Evolutionary conservation across 768 basidiomycete genomes (phyloP).

Genomic region (Boletellus sp.): DNA sequence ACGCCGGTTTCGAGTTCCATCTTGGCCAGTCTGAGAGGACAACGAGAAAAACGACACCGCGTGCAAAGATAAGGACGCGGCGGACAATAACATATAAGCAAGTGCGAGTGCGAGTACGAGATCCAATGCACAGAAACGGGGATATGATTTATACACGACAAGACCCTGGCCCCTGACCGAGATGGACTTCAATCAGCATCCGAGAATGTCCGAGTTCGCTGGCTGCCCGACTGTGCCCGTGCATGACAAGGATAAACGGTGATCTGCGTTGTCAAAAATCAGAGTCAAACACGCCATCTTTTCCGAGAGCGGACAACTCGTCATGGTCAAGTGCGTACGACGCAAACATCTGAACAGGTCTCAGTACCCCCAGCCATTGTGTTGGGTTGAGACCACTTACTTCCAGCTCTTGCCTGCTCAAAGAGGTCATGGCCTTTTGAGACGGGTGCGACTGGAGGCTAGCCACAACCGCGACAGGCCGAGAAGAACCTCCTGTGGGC

Average conservation of each 20-base stretch:
- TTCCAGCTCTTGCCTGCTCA: slow-evolving; percentile 21
- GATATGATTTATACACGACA: background rate
- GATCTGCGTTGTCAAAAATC: slow-evolving; percentile 18
- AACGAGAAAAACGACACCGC: background rate
- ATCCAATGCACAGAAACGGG: background rate
- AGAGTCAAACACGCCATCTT: slow-evolving; percentile 27
- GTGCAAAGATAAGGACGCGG: background rate
- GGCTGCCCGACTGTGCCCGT: background rate
- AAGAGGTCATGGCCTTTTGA: background rate
- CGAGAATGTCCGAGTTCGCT: background rate
- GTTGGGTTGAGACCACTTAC: slow-evolving; percentile 8
- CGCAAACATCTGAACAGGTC: slow-evolving; percentile 27
- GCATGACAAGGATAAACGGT: too few species aligned
- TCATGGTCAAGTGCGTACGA: slow-evolving; percentile 37
- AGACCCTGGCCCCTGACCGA: background rate
- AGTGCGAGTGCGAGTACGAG: background rate
- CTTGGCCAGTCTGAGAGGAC: background rate
- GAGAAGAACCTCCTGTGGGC: background rate
- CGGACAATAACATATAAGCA: slow-evolving; percentile 4
- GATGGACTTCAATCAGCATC: background rate
- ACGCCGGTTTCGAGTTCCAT: slow-evolving; percentile 13
- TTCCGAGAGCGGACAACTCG: slow-evolving; percentile 32
- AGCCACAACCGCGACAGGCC: background rate
- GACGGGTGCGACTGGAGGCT: background rate
- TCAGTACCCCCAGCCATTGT: background rate